Percentiles rank a stretch among this genome's conserved stretches.
phyloP scores from a whole-genome alignment of 345 rosid species.

The Eutrema heterophyllum region DNA sequence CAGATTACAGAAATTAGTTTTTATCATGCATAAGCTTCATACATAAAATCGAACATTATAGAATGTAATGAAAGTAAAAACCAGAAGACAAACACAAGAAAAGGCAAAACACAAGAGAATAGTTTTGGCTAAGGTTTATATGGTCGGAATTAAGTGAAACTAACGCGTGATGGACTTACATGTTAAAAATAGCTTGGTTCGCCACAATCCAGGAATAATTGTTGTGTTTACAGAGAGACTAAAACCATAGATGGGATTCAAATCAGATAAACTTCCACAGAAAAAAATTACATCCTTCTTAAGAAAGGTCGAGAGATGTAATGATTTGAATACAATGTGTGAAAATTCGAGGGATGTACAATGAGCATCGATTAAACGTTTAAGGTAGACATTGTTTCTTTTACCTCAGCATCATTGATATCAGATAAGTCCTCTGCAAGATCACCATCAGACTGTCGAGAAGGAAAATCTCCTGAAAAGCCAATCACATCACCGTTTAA shows the following conservation, averaged over 20 bases:
- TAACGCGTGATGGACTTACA: slow-evolving; percentile 17
- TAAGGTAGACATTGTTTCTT: background rate
- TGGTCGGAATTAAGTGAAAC: slow-evolving; percentile 3
- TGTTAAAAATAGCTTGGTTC: slow-evolving; percentile 11
- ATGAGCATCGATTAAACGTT: background rate
- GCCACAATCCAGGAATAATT: slow-evolving; percentile 26
- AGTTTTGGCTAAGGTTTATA: background rate
- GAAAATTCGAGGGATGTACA: background rate
- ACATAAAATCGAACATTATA: background rate
- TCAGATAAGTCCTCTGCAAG: slow-evolving; percentile 21
- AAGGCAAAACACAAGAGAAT: background rate
- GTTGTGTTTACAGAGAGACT: slow-evolving; percentile 23
- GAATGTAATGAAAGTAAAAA: background rate
- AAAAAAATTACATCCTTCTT: background rate
- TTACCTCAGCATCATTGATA: slow-evolving; percentile 37
- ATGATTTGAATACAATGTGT: background rate
- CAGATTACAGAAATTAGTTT: background rate
- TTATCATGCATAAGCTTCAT: background rate
- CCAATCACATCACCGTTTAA: slow-evolving; percentile 1
- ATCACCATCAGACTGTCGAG: background rate
- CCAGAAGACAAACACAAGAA: background rate
- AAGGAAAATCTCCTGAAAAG: slow-evolving; percentile 8
- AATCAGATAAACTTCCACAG: slow-evolving; percentile 10
- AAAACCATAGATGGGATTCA: slow-evolving; percentile 19
- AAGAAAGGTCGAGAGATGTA: background rate